These are phyloP conservation scores for Aquilaria agallochum DNA, from an alignment of 441 rosid species.

Conservation along the genomic window DNA sequence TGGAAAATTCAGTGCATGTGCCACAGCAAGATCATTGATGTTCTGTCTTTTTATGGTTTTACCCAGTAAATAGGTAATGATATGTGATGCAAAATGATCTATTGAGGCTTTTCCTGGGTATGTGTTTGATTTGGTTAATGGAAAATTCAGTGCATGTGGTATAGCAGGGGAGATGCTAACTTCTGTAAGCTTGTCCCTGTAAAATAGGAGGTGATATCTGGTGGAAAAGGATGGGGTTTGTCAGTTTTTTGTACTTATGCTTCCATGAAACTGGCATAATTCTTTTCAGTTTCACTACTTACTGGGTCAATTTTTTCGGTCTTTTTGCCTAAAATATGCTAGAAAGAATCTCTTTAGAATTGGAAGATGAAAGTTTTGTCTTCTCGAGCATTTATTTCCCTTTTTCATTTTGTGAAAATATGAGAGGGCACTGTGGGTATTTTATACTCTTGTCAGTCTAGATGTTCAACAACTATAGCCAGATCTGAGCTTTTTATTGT, in stretches of 20 bases:
- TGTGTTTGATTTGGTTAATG: background rate
- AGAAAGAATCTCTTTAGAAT: too few relatives aligned
- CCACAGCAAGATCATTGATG: conserved; percentile 1
- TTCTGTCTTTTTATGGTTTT: conserved; percentile 3
- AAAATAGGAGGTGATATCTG: conserved; percentile 6
- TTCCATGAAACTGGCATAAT: background rate
- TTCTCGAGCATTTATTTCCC: too few relatives aligned
- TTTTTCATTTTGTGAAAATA: too few relatives aligned
- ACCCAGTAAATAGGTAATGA: conserved; percentile 4
- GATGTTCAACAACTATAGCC: too few relatives aligned
- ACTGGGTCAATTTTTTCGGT: too few relatives aligned
- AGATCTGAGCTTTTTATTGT: too few relatives aligned
- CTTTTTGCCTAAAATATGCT: too few relatives aligned
- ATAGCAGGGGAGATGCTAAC: conserved; percentile 4
- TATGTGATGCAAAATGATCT: background rate
- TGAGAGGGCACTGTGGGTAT: too few relatives aligned
- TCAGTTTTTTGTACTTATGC: background rate
- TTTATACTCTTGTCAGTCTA: too few relatives aligned
- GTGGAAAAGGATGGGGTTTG: background rate
- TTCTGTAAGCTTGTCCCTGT: conserved; percentile 7
- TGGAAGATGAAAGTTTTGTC: too few relatives aligned
- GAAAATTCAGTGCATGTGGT: conserved; percentile 3
- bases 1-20: conserved; percentile 3
- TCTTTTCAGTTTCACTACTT: background rate
- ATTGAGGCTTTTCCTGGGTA: too few relatives aligned